Percentiles rank a stretch among this genome's conserved stretches.
phyloP scores from a whole-genome alignment of 768 basidiomycete species.

The Naganishia vishniacii region DNA sequence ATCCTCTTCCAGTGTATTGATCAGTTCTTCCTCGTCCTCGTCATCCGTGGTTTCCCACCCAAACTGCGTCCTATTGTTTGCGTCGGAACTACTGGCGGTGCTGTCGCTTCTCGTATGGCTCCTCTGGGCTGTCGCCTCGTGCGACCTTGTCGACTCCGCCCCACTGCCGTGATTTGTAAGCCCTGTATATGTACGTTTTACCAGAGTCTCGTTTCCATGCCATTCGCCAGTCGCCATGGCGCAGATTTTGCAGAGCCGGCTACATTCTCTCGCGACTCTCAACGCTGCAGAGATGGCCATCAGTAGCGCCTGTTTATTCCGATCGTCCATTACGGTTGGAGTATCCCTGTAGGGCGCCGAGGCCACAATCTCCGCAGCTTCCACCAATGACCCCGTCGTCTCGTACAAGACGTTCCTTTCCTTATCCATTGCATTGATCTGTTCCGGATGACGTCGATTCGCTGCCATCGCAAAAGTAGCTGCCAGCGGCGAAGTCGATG shows the following conservation, averaged over 20 bases:
- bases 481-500: constrained; percentile 53
- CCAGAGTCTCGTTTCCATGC: too few species aligned
- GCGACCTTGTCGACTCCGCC: not conserved
- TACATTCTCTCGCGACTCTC: constrained; percentile 82
- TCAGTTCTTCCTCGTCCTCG: constrained; percentile 38
- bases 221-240: constrained; percentile 23
- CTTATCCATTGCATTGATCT: constrained; percentile 60
- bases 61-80: constrained; percentile 22
- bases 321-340: constrained; percentile 60
- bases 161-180: not conserved
- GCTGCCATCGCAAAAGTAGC: constrained; percentile 70
- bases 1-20: constrained; percentile 54
- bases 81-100: not conserved
- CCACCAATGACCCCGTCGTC: constrained; percentile 77
- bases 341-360: constrained; percentile 52
- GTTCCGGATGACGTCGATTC: constrained; percentile 52
- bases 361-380: constrained; percentile 75
- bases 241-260: constrained; percentile 76
- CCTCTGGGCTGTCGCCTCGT: not conserved
- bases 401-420: constrained; percentile 78
- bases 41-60: constrained; percentile 9
- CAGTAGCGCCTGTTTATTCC: constrained; percentile 70
- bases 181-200: too few species aligned
- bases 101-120: not conserved
- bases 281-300: constrained; percentile 81